Conservation (phyloP, 441 rosid species). For the Manihot esculenta region DNA sequence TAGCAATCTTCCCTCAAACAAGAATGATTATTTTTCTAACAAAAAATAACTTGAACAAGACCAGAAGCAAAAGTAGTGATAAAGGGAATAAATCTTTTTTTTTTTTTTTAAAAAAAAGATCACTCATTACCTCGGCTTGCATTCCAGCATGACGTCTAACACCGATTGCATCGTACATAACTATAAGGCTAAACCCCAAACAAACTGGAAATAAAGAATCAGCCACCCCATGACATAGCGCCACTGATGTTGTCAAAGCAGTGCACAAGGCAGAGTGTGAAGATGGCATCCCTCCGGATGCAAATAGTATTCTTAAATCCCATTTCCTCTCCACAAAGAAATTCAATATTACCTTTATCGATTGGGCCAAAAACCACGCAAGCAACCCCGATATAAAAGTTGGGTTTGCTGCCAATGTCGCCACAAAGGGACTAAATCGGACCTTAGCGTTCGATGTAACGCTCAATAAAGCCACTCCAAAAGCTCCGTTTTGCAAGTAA, state of each 20-base stretch:
- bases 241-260: conserved; percentile 89
- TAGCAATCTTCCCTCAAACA: background rate
- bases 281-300: conserved; percentile 96
- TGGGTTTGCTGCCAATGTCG: conserved; percentile 75
- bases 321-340: conserved; percentile 85
- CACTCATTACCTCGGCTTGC: conserved; percentile 74
- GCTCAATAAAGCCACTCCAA: conserved; percentile 71
- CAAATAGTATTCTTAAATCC: conserved; percentile 68
- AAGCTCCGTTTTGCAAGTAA: conserved; percentile 49
- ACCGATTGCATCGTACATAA: conserved; percentile 95
- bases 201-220: conserved; percentile 94
- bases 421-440: conserved; percentile 72
- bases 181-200: conserved; percentile 88
- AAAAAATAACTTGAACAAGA: background rate
- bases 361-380: conserved; percentile 78
- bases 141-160: conserved; percentile 95
- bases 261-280: conserved; percentile 92
- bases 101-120: background rate
- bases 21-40: background rate
- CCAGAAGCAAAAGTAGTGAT: background rate
- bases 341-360: conserved; percentile 53
- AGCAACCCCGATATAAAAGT: conserved; percentile 74
- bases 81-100: background rate
- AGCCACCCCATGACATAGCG: conserved; percentile 82
- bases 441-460: conserved; percentile 69